Percentiles rank a stretch among this genome's conserved stretches.
phyloP scores from a whole-genome alignment of 164 flowering plant species.

The Santalum album region DNA sequence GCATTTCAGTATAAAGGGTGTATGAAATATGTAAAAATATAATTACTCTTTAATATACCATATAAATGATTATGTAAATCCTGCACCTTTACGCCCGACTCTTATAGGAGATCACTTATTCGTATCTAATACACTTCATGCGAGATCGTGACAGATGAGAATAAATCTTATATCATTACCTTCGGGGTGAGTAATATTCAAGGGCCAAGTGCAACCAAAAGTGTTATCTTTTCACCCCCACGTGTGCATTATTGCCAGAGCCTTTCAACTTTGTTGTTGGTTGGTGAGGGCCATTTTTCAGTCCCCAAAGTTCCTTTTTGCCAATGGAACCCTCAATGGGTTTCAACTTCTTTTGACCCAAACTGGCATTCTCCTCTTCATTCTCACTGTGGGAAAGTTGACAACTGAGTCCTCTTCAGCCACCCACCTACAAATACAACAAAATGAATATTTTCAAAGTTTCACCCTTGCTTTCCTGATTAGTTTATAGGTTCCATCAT shows the following conservation, averaged over 20 bases:
- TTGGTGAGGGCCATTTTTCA: background rate
- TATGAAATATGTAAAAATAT: too few species aligned
- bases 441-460: background rate
- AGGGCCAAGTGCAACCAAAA: too few species aligned
- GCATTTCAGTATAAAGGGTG: too few species aligned
- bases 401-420: slow-evolving; percentile 75
- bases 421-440: slow-evolving; percentile 50
- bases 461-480: background rate
- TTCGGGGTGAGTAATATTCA: too few species aligned
- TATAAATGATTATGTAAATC: too few species aligned
- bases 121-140: too few species aligned
- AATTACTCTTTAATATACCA: too few species aligned
- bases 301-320: background rate
- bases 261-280: background rate
- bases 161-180: too few species aligned
- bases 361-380: slow-evolving; percentile 78
- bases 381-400: slow-evolving; percentile 82
- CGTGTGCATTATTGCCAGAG: background rate
- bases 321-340: background rate
- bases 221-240: background rate
- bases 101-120: too few species aligned
- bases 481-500: too few species aligned
- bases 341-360: slow-evolving; percentile 41
- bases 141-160: too few species aligned
- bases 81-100: too few species aligned